Base-by-base conservation (phyloP, 202 grass and related monocot species). In the Digitaria exilis region DNA sequence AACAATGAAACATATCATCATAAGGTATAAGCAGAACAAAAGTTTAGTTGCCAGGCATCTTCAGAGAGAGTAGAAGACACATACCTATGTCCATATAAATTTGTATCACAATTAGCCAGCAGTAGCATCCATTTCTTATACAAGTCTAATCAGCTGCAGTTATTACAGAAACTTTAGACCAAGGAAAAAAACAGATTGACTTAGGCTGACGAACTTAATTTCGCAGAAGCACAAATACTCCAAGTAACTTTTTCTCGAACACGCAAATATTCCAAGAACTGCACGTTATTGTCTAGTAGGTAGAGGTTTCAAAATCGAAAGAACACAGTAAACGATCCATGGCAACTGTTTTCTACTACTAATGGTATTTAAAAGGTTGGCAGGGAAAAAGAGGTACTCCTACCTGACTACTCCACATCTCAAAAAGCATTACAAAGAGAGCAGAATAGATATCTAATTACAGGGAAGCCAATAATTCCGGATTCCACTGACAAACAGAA, bases 81-180 rank as follows among this genome's bases (percentile, higher is more conserved):
- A 63, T 87, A 88, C 92, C 87, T 85, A 67, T 83, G 79, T 85
- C 85, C 88, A 93, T 91, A 94, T 79, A 89, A 92, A 31, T 78
- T 78, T 35, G 65, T 62, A 85, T 76, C 37, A 55, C 67, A 76
- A 34, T 90, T 93, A 97, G 73, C 95, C 95, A 69, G 88, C 90
- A 69, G 86, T 88, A 69, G 77, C 68, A 67, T 94, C 95, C 95
- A 97, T 94, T 89, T 90, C 48, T 54, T 84, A 51, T 66, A 60
- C 69, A 68, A 89, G 11, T 69, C n/a, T 81, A 89, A 66, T 88
- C 45, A 79, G 75, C 88, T 90, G 73, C 83, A 85, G 15, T 22
- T 8, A 65, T 11, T 32, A 81, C 14, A 68, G 39, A 48, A 77
- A 58, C 15, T 55, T 68, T 57, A 34, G 63, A 7, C 44, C 19